Conservation (phyloP, 2,329 filamentous ascomycete species). For the Gremmenia infestans region DNA sequence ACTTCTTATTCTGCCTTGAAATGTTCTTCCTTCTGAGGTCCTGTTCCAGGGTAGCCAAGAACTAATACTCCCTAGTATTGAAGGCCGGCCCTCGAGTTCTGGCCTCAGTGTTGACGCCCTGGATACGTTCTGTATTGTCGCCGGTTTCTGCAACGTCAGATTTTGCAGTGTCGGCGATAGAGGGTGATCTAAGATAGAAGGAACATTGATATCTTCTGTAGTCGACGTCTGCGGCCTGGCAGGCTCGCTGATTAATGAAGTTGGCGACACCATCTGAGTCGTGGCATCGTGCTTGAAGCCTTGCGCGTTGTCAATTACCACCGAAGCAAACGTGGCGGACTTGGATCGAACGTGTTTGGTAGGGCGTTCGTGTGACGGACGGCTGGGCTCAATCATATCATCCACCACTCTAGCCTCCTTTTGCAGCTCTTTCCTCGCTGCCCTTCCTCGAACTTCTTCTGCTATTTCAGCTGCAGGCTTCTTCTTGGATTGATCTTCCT, state of each 20-base stretch:
- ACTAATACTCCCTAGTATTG: slow-evolving; percentile 25
- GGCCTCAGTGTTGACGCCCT: slow-evolving; percentile 21
- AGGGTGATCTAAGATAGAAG: slow-evolving; percentile 9
- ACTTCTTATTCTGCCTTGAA: slow-evolving; percentile 25
- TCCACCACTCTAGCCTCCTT: slow-evolving; percentile 2
- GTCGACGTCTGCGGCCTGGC: slow-evolving; percentile 53
- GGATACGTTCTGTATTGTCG: slow-evolving; percentile 25
- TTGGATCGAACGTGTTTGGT: slow-evolving; percentile 31
- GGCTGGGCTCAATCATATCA: slow-evolving; percentile 10
- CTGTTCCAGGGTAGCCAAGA: slow-evolving; percentile 30
- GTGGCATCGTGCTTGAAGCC: slow-evolving; percentile 28
- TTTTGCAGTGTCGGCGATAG: slow-evolving; percentile 16
- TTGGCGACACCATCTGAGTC: slow-evolving; percentile 34
- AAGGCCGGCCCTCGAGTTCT: slow-evolving; percentile 15
- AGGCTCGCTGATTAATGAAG: slow-evolving; percentile 48
- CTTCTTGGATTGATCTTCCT: slow-evolving; percentile 56
- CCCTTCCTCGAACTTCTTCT: slow-evolving; percentile 48
- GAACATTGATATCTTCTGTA: slow-evolving; percentile 24
- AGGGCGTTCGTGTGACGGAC: slow-evolving; percentile 15
- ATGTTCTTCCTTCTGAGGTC: slow-evolving; percentile 14
- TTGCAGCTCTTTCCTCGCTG: slow-evolving; percentile 32
- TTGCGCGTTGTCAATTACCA: slow-evolving; percentile 38
- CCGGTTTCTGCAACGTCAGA: slow-evolving; percentile 20
- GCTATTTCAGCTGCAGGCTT: slow-evolving; percentile 50
- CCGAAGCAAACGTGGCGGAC: slow-evolving; percentile 41